A percentile compares a stretch with the other conserved stretches of the same genome.
Evolutionary conservation across 2,329 filamentous ascomycete genomes (phyloP).

Genomic region (Davidsoniella australis): DNA sequence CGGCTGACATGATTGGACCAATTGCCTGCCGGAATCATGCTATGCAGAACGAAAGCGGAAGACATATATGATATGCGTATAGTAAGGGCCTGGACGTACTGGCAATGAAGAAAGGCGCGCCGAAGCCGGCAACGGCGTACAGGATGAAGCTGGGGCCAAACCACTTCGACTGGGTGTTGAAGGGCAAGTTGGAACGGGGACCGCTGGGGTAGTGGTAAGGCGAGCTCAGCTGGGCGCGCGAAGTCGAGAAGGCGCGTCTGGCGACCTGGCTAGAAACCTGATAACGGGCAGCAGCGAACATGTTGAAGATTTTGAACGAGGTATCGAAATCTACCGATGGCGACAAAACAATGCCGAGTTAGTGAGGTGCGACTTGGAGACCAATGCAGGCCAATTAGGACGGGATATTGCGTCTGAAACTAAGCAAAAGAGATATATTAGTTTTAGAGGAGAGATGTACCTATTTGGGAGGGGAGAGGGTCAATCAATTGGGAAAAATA

Average conservation of each 20-base stretch:
- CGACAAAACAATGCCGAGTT: not conserved
- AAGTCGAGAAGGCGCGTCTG: slow-evolving; percentile 89
- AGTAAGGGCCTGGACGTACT: slow-evolving; percentile 26
- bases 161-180: slow-evolving; percentile 82
- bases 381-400: too few relatives aligned
- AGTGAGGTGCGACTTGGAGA: too few relatives aligned
- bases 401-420: not conserved
- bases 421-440: too few relatives aligned
- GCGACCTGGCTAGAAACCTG: slow-evolving; percentile 41
- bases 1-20: too few relatives aligned
- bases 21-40: too few relatives aligned
- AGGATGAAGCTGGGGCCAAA: slow-evolving; percentile 73
- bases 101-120: slow-evolving; percentile 45
- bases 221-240: slow-evolving; percentile 67
- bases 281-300: slow-evolving; percentile 57
- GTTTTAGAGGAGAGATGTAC: too few relatives aligned
- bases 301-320: slow-evolving; percentile 31
- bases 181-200: slow-evolving; percentile 84
- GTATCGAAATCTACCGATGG: not conserved
- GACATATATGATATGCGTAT: too few relatives aligned
- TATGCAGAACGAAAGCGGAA: too few relatives aligned
- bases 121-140: slow-evolving; percentile 43
- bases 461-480: not conserved
- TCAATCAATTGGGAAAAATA: not conserved
- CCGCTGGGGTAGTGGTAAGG: slow-evolving; percentile 99